phyloP scores from a whole-genome alignment of 176 grass and related monocot species.

The Poa pratensis region DNA sequence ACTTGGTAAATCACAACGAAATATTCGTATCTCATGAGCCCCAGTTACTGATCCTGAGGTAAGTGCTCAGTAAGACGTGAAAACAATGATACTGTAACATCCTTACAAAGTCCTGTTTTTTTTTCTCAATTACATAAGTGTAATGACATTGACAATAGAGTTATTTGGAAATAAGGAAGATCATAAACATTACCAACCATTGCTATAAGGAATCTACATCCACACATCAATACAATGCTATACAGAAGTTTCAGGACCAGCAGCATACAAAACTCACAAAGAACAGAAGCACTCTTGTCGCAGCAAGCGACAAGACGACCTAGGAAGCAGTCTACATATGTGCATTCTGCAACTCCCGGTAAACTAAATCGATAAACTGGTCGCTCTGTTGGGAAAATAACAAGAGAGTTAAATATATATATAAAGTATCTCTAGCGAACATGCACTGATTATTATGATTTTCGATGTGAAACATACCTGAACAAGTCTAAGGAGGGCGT shows the following conservation, averaged over 20 bases:
- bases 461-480: constrained; percentile 55
- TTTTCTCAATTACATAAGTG: constrained; percentile 29
- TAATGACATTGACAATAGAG: constrained; percentile 20
- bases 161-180: constrained; percentile 16
- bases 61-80: neutral
- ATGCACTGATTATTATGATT: neutral
- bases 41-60: neutral
- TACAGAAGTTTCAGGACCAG: constrained; percentile 47
- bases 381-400: constrained; percentile 55
- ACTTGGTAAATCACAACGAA: neutral
- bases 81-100: constrained; percentile 27
- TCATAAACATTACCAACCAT: constrained; percentile 26
- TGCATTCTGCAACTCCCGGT: constrained; percentile 60
- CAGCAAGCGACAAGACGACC: neutral
- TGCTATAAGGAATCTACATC: constrained; percentile 47
- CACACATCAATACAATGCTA: constrained; percentile 28
- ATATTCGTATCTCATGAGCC: neutral
- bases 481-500: constrained; percentile 71
- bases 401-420: constrained; percentile 3
- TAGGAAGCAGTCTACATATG: constrained; percentile 46
- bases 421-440: neutral
- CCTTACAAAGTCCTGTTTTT: neutral
- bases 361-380: constrained; percentile 76
- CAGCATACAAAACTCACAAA: constrained; percentile 39
- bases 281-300: neutral